phyloP scores from a whole-genome alignment of 78 protist species.

The Dictyostelium brefeldianum region DNA sequence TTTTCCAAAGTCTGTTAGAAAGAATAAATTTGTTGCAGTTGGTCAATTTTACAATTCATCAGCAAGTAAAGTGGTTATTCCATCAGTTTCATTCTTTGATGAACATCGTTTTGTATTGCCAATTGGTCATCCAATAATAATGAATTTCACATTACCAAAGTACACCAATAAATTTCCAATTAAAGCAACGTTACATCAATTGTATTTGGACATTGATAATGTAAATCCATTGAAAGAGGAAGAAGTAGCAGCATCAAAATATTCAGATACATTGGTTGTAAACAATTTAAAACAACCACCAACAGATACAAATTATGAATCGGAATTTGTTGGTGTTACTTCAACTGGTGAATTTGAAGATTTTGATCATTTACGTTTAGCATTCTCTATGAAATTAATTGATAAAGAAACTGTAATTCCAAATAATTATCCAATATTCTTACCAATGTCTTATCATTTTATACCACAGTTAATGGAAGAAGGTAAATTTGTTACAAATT shows the following conservation, averaged over 20 bases:
- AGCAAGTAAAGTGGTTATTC: conserved; percentile 14
- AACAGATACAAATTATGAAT: neutral
- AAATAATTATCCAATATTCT: conserved; percentile 26
- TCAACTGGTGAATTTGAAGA: neutral
- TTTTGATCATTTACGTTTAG: neutral
- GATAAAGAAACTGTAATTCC: conserved; percentile 13
- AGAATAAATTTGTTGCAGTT: conserved; percentile 32
- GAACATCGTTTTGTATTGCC: conserved; percentile 31
- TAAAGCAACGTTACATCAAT: neutral
- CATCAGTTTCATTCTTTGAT: conserved; percentile 40
- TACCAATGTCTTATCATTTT: conserved; percentile 65
- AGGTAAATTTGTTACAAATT: conserved; percentile 65
- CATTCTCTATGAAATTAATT: neutral
- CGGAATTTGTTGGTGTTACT: neutral
- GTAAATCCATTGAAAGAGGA: neutral
- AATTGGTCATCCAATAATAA: conserved; percentile 52
- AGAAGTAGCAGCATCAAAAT: neutral
- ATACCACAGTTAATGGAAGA: conserved; percentile 71
- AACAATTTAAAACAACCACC: conserved; percentile 8
- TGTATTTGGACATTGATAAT: conserved; percentile 26
- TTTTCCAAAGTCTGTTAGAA: conserved; percentile 30
- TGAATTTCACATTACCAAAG: conserved; percentile 57
- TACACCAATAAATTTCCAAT: conserved; percentile 48
- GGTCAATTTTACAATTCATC: conserved; percentile 50
- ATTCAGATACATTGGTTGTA: neutral